Percentiles rank a stretch among this genome's conserved stretches.
phyloP scores from a whole-genome alignment of 225 moss, liverwort and hornwort species.

The Bryoerythrophyllum caledonicum region DNA sequence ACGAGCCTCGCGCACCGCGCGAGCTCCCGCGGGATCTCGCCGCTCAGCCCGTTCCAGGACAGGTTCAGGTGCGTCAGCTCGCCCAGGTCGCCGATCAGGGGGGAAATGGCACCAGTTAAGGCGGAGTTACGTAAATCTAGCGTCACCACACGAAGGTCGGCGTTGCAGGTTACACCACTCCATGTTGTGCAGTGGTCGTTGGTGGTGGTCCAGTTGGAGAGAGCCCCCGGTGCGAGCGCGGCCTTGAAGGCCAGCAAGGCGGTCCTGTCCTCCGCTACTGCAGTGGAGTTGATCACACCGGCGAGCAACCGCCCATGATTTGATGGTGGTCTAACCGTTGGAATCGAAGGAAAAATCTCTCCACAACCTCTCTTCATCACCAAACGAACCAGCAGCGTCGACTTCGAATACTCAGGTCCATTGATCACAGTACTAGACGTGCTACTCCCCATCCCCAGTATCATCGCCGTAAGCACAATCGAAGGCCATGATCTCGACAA shows the following conservation, averaged over 20 bases:
- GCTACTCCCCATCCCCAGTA: not conserved
- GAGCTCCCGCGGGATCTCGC: not conserved
- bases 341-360: not conserved
- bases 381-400: not conserved
- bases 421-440: no score
- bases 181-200: not conserved
- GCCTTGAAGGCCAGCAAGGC: conserved; percentile 13
- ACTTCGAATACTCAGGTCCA: no score
- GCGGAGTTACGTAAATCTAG: not conserved
- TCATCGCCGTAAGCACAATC: not conserved
- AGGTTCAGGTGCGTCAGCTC: not conserved
- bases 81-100: not conserved
- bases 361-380: not conserved
- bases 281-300: not conserved
- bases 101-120: not conserved
- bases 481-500: not conserved
- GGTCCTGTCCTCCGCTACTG: not conserved
- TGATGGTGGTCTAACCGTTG: not conserved
- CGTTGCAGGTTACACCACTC: conserved; percentile 6
- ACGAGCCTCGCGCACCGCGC: not conserved
- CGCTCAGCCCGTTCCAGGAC: not conserved
- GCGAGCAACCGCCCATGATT: not conserved
- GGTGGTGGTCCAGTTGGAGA: not conserved
- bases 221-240: not conserved
- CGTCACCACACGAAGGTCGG: not conserved